Percentiles rank a stretch among this genome's conserved stretches.
Conservation (phyloP, 495 filamentous ascomycete genomes). For the Neurospora pannonica region DNA sequence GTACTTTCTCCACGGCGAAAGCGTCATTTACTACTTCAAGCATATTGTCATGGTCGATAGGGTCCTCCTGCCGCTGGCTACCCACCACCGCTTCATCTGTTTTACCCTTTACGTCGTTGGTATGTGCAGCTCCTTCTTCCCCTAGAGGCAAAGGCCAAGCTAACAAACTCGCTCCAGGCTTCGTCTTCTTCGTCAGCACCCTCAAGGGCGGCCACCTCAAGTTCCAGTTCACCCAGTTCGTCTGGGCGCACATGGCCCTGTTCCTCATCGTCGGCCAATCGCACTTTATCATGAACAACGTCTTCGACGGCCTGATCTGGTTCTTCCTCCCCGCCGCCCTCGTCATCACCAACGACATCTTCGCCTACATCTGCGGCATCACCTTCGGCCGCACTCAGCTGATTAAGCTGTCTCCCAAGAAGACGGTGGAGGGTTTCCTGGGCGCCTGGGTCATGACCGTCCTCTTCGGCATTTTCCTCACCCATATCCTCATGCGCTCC, state of each 20-base stretch:
- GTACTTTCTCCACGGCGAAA: slow-evolving; percentile 98
- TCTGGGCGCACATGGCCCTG: slow-evolving; percentile 98
- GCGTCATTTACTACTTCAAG: slow-evolving; percentile 99
- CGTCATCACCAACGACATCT: slow-evolving; percentile 98
- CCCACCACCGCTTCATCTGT: slow-evolving; percentile 97
- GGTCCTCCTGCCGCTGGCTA: slow-evolving; percentile 84
- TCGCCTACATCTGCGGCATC: slow-evolving; percentile 95
- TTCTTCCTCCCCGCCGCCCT: slow-evolving; percentile 94
- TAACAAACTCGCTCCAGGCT: slow-evolving; percentile 48
- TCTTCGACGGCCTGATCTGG: slow-evolving; percentile 99
- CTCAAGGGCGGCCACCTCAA: slow-evolving; percentile 91
- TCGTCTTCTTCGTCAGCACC: slow-evolving; percentile 97
- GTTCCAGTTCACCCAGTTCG: slow-evolving; percentile 98
- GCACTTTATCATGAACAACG: slow-evolving; percentile 99
- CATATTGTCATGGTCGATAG: slow-evolving; percentile 93
- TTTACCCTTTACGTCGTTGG: slow-evolving; percentile 96
- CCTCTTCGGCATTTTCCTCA: slow-evolving; percentile 72
- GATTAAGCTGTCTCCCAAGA: slow-evolving; percentile 97
- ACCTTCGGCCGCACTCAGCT: slow-evolving; percentile 93
- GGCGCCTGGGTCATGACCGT: slow-evolving; percentile 96
- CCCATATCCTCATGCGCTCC: slow-evolving; percentile 80
- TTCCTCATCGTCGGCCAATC: slow-evolving; percentile 97
- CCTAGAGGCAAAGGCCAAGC: neutral
- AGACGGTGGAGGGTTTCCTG: slow-evolving; percentile 97
- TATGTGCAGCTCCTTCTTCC: slow-evolving; percentile 32